These are phyloP conservation scores for Hirschfeldia incana DNA, from an alignment of 345 rosid species.

Conservation along the genomic window DNA sequence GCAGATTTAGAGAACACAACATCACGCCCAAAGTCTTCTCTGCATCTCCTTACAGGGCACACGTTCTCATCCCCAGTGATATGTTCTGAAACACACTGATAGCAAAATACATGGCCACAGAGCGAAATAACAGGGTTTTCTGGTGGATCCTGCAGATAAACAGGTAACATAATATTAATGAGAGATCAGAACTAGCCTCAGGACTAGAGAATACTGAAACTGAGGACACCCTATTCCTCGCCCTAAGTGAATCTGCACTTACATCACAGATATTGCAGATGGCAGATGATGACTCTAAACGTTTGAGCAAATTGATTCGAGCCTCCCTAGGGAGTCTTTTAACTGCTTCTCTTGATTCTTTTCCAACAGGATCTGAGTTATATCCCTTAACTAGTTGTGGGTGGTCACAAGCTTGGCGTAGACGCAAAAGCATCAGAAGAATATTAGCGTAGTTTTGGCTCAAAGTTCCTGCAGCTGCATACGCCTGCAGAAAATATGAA, in stretches of 20 bases:
- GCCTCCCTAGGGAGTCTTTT: slow-evolving; percentile 49
- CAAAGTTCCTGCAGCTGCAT: slow-evolving; percentile 73
- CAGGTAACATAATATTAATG: not conserved
- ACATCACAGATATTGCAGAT: slow-evolving; percentile 69
- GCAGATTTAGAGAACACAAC: slow-evolving; percentile 74
- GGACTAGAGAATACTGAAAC: not conserved
- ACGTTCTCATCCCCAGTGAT: slow-evolving; percentile 74
- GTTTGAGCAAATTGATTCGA: slow-evolving; percentile 46
- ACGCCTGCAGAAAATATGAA: slow-evolving; percentile 51
- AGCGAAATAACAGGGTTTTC: slow-evolving; percentile 74
- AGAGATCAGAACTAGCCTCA: not conserved
- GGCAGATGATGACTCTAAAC: slow-evolving; percentile 50
- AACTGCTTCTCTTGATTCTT: slow-evolving; percentile 48
- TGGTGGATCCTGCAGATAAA: slow-evolving; percentile 68
- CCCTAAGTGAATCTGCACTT: slow-evolving; percentile 21
- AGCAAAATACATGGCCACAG: slow-evolving; percentile 87
- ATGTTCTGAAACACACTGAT: slow-evolving; percentile 68
- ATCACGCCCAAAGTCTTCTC: slow-evolving; percentile 72
- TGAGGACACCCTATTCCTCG: not conserved
- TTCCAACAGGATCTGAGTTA: not conserved
- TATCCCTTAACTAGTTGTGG: slow-evolving; percentile 46
- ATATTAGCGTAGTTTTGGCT: slow-evolving; percentile 75
- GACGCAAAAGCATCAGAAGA: slow-evolving; percentile 43
- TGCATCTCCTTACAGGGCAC: slow-evolving; percentile 74
- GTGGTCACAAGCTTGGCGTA: slow-evolving; percentile 88